phyloP scores from a whole-genome alignment of 495 filamentous ascomycete genomes.

The Podospora comata region DNA sequence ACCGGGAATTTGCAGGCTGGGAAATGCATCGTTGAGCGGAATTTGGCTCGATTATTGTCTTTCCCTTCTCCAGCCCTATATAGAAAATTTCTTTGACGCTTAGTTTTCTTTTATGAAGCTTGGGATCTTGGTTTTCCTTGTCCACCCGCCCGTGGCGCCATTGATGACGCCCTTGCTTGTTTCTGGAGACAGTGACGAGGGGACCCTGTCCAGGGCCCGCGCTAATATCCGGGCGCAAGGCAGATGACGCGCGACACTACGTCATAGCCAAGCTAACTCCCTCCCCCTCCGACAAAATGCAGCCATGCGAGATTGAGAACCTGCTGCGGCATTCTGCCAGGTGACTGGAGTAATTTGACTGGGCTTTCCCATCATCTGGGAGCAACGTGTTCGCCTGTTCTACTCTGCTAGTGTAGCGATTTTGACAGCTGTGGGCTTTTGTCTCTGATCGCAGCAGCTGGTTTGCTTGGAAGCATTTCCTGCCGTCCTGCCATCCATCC shows the following conservation, averaged over 20 bases:
- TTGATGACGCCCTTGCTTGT: neutral
- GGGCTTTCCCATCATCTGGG: neutral
- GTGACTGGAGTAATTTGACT: neutral
- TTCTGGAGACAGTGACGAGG: neutral
- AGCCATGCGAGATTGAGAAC: slow-evolving; percentile 9
- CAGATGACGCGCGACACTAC: slow-evolving; percentile 24
- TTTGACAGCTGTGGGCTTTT: neutral
- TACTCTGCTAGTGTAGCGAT: neutral
- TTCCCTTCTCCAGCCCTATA: neutral
- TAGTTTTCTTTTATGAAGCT: neutral
- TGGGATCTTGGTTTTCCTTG: neutral
- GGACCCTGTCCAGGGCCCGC: slow-evolving; percentile 7
- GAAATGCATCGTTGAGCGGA: neutral
- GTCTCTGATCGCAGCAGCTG: neutral
- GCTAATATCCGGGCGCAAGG: slow-evolving; percentile 15
- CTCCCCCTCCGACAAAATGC: slow-evolving; percentile 7
- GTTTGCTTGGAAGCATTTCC: too few species aligned
- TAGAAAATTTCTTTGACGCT: neutral
- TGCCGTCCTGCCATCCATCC: neutral
- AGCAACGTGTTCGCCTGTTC: neutral
- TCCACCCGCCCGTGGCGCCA: neutral
- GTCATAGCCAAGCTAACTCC: slow-evolving; percentile 17
- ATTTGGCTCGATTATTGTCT: neutral
- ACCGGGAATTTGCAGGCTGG: neutral
- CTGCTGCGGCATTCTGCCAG: slow-evolving; percentile 7